phyloP scores from a whole-genome alignment of 352 stramenopile genomes.

The Phytophthora cactorum region DNA sequence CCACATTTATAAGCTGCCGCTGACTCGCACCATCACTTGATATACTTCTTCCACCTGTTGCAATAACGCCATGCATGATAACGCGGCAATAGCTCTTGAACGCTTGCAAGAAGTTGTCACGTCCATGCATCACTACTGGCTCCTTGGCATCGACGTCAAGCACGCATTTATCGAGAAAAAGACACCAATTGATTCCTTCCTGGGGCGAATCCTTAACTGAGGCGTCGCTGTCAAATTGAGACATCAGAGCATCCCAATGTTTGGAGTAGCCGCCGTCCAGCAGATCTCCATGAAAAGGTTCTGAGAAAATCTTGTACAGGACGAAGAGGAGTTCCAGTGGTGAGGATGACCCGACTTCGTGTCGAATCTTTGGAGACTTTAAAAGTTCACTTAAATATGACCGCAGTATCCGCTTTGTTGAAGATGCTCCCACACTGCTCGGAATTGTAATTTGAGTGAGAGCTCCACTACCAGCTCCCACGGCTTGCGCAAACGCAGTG shows the following conservation, averaged over 20 bases:
- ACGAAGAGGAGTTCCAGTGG: constrained; percentile 27
- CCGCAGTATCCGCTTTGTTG: constrained; percentile 27
- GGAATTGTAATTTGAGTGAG: neutral
- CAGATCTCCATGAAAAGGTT: neutral
- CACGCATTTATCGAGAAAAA: constrained; percentile 36
- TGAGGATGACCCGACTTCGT: constrained; percentile 3
- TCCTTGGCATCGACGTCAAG: constrained; percentile 3
- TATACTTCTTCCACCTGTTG: constrained; percentile 41
- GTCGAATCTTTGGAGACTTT: neutral
- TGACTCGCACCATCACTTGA: constrained; percentile 36
- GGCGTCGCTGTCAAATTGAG: neutral
- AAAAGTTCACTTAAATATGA: constrained; percentile 38
- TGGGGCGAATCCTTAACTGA: constrained; percentile 1
- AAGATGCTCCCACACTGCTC: neutral
- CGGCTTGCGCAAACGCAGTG: constrained; percentile 20
- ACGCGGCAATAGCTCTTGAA: constrained; percentile 36
- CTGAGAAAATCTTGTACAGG: constrained; percentile 37
- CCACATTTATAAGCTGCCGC: constrained; percentile 19
- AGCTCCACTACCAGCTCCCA: neutral
- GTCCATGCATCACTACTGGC: neutral
- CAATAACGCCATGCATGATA: constrained; percentile 33
- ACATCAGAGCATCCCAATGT: constrained; percentile 38
- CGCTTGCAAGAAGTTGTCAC: constrained; percentile 29
- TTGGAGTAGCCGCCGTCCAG: constrained; percentile 12
- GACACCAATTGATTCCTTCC: constrained; percentile 37